phyloP scores from a whole-genome alignment of 2,329 filamentous ascomycete genomes.

The Monosporascus sp. region DNA sequence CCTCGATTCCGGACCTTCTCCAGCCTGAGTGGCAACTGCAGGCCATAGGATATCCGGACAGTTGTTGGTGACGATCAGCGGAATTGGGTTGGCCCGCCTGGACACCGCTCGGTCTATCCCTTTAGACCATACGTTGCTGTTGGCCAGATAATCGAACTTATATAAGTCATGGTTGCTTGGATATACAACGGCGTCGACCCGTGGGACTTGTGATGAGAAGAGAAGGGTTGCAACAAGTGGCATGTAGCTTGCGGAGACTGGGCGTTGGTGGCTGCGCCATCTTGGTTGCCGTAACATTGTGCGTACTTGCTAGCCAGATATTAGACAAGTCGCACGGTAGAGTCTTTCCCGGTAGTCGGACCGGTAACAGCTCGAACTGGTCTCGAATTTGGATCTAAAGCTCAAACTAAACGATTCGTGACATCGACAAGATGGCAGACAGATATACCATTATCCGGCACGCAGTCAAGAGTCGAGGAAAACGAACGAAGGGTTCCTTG shows the following conservation, averaged over 20 bases:
- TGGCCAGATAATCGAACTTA: slow-evolving; percentile 24
- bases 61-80: slow-evolving; percentile 65
- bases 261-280: neutral
- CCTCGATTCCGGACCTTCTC: slow-evolving; percentile 58
- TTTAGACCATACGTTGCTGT: slow-evolving; percentile 9
- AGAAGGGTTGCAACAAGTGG: slow-evolving; percentile 8
- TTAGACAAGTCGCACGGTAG: neutral
- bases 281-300: slow-evolving; percentile 10
- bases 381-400: neutral
- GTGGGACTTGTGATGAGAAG: slow-evolving; percentile 11
- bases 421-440: neutral
- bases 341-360: neutral
- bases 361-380: neutral
- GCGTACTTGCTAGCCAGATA: slow-evolving; percentile 1
- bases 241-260: neutral
- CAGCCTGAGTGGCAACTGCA: slow-evolving; percentile 67
- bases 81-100: slow-evolving; percentile 33
- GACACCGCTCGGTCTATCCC: slow-evolving; percentile 20
- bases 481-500: neutral
- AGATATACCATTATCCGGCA: slow-evolving; percentile 8
- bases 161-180: slow-evolving; percentile 25
- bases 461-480: neutral
- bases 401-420: neutral
- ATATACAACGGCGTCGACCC: slow-evolving; percentile 19
- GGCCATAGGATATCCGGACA: slow-evolving; percentile 72